Evolutionary conservation across 1,284 basidiomycete genomes (phyloP).

Genomic region (Thelephora terrestris): DNA sequence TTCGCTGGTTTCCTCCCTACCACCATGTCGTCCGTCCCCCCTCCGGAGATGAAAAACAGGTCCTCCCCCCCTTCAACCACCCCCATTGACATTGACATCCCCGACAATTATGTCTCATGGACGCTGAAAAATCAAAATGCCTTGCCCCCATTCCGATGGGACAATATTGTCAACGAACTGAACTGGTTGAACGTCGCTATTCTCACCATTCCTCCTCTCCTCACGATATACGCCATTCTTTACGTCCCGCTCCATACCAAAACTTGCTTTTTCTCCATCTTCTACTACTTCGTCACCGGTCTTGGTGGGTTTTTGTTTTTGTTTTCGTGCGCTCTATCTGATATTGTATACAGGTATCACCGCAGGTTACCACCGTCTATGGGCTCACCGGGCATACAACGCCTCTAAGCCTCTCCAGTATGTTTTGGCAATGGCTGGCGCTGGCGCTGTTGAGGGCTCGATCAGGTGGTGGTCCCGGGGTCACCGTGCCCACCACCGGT

Average conservation of each 20-base stretch:
- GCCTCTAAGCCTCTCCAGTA: conserved; percentile 77
- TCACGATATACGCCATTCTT: conserved; percentile 61
- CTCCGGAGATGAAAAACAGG: no score
- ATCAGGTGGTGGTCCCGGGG: conserved; percentile 95
- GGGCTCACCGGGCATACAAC: conserved; percentile 89
- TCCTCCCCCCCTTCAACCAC: no score
- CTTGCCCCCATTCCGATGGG: conserved; percentile 68
- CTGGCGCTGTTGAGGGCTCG: conserved; percentile 83
- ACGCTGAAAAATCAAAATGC: conserved; percentile 71
- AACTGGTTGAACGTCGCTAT: conserved; percentile 53
- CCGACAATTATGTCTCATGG: conserved; percentile 85
- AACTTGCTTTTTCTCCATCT: conserved; percentile 61
- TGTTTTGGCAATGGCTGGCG: conserved; percentile 66
- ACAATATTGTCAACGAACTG: conserved; percentile 61
- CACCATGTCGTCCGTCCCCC: background rate
- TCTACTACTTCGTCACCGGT: conserved; percentile 83
- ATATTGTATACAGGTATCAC: conserved; percentile 38
- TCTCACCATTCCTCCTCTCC: conserved; percentile 61
- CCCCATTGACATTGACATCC: conserved; percentile 60
- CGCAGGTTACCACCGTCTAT: conserved; percentile 85
- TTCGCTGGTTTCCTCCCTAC: no score
- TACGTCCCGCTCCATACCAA: conserved; percentile 52
- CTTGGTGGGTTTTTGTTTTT: conserved; percentile 40
- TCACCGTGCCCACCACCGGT: conserved; percentile 89
- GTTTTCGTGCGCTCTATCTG: background rate